Conservation (phyloP, 139 green algal species). For the Auxenochlorella protothecoides region DNA sequence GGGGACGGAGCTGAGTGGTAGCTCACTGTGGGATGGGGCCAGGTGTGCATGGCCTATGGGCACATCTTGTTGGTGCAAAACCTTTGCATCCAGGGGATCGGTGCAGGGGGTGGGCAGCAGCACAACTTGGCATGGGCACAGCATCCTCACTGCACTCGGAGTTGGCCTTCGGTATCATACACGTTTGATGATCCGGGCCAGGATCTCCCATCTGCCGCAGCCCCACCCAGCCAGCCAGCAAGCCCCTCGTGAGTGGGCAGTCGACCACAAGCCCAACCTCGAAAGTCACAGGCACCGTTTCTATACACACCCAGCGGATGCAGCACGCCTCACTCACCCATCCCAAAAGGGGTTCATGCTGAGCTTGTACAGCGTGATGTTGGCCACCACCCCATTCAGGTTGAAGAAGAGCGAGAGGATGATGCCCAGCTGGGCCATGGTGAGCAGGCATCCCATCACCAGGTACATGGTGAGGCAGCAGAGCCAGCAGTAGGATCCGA, state of each 20-base stretch:
- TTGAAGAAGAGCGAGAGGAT: constrained; percentile 23
- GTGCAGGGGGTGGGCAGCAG: no score
- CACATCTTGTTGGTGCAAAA: no score
- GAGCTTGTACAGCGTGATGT: constrained; percentile 6
- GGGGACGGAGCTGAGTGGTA: not conserved
- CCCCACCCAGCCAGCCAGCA: not conserved
- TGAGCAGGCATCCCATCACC: constrained; percentile 14
- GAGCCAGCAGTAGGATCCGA: constrained; percentile 6
- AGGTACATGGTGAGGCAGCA: constrained; percentile 26
- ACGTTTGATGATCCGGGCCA: no score
- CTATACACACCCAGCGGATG: not conserved
- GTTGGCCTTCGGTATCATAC: no score
- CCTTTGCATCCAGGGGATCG: no score
- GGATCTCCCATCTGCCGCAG: no score
- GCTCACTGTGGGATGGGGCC: not conserved
- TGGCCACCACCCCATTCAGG: constrained; percentile 5
- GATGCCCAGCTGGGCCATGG: constrained; percentile 25
- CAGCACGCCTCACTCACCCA: not conserved
- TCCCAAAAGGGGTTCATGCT: not conserved
- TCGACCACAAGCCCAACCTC: not conserved
- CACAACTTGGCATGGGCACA: no score
- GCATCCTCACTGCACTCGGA: no score
- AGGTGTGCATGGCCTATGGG: no score
- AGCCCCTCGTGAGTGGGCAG: not conserved
- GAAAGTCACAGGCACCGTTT: not conserved